Percentiles rank a stretch among this genome's conserved stretches.
phyloP scores from a whole-genome alignment of 495 filamentous ascomycete species.

The Penicillium angulare region DNA sequence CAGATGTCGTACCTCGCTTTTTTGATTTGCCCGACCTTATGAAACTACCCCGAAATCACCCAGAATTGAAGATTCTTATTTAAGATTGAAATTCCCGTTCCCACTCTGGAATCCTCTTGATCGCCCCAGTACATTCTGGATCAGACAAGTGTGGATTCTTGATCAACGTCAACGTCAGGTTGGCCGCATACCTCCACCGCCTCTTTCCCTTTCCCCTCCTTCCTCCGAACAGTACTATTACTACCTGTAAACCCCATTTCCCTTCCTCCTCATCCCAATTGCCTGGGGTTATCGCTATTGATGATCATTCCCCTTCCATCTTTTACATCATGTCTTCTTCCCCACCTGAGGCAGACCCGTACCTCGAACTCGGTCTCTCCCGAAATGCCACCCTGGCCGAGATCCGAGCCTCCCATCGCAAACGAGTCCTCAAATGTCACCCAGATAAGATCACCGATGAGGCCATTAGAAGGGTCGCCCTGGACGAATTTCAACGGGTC shows the following conservation, averaged over 20 bases:
- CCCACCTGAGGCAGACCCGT: conserved; percentile 77
- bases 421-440: conserved; percentile 89
- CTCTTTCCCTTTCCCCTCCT: conserved; percentile 11
- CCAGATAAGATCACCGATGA: conserved; percentile 91
- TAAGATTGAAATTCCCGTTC: not conserved
- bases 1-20: too few species aligned
- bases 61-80: conserved; percentile 1
- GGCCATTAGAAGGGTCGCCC: conserved; percentile 62
- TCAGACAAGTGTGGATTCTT: conserved; percentile 12
- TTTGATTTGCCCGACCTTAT: not conserved
- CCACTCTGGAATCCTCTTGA: conserved; percentile 6
- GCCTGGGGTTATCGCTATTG: not conserved
- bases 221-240: conserved; percentile 17
- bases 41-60: too few species aligned
- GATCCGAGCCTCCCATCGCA: conserved; percentile 82
- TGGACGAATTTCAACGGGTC: conserved; percentile 87
- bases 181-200: conserved; percentile 16
- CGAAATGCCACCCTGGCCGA: conserved; percentile 69
- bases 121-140: conserved; percentile 22
- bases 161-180: conserved; percentile 17
- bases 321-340: conserved; percentile 54
- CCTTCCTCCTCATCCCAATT: conserved; percentile 15
- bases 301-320: conserved; percentile 10
- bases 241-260: too few species aligned
- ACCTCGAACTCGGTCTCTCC: conserved; percentile 73